Base-by-base conservation (phyloP, 305 asterid species). In the Coffea humblotiana region DNA sequence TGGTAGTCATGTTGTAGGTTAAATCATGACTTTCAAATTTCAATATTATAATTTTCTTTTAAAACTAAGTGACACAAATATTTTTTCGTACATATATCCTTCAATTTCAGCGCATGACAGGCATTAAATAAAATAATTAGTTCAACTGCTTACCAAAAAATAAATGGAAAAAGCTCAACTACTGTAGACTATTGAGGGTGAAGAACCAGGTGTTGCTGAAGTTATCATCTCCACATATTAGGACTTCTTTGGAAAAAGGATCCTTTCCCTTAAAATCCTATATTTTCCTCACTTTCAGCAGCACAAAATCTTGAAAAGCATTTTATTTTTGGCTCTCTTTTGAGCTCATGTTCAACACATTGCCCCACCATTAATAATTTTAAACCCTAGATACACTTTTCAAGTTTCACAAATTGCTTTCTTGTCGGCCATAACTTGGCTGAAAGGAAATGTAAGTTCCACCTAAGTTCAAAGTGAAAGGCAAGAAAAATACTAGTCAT, bases 351-450 rank as follows among this genome's bases (percentile, higher is more conserved):
- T 35, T 80, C 51, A 85, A 82, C 88, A 84, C n/a, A 74, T 52
- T 84, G 83, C 80, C 90, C 88, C 86, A 86, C 89, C 54, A 61
- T 66, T 48, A 68, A 72, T 74, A 54, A 37, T 58, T 56, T 69
- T 66, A 75, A 76, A 47, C 64, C 82, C 78, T 64, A 72, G 56
- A 61, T 67, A n/a, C 77, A 65, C 67, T 74, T 84, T 87, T 82
- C 77, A 85, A 79, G 82, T 85, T 85, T 82, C 75, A 61, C 79
- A 85, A 84, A 78, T 71, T 83, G 88, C 80, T 81, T 76, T 87
- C 75, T 43, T 86, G 91, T 83, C 86, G 81, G 88, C 85, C 87
- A 90, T 90, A 78, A 89, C 89, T 88, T 75, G 72, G 82, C 52
- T 72, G n/a, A 51, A n/a, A 76, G 86, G 82, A 84, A 73, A 51